Evolutionary conservation across 768 basidiomycete species (phyloP), one percentile per base, ranked within the genome.

Genomic region (Lactifluus volemus): DNA sequence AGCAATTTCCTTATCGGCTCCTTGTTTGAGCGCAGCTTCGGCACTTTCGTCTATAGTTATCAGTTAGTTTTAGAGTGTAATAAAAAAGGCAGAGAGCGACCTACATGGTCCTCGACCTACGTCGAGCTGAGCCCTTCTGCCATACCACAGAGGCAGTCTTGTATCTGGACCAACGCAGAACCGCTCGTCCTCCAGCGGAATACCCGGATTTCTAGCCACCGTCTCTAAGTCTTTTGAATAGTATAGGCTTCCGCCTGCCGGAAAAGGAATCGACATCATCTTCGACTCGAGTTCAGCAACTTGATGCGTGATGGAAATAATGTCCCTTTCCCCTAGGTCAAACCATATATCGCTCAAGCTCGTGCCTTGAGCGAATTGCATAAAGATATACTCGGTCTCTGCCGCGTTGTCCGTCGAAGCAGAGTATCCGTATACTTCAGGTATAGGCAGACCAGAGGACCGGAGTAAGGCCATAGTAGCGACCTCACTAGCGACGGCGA

Each of bases 61-160:
- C 63, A 51, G 58, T 74, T 68, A 68, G 71, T 76, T 73, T 56
- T 60, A 69, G 63, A 50, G 55, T 47, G 68, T 61, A 58, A 65
- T 42, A 30, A 58, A 59, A 30, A 66, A 72, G 65, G 68, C 53
- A 72, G 65, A 70, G 64, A 74, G 68, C 21, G 68, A 65, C 77
- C 11, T 76, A 81, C 81, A 81, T 57, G 81, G 80, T 77, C 80
- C 79, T 61, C 81, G 68, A 59, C 78, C 66, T 53, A 81, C 71
- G 60, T 79, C 74, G 60, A 81, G 79, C 73, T 77, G 69, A 61
- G 77, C 71, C 60, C 80, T 78, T 69, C 77, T 76, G 1, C 80
- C 78, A 66, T 70, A 78, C 80, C 2, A 25, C 80, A 81, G n/a
- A 67, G 32, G 66, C 63, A 77, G 49, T 2, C 73, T 75, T 9